phyloP scores from a whole-genome alignment of 116 monocot species.

The Posidonia oceanica region DNA sequence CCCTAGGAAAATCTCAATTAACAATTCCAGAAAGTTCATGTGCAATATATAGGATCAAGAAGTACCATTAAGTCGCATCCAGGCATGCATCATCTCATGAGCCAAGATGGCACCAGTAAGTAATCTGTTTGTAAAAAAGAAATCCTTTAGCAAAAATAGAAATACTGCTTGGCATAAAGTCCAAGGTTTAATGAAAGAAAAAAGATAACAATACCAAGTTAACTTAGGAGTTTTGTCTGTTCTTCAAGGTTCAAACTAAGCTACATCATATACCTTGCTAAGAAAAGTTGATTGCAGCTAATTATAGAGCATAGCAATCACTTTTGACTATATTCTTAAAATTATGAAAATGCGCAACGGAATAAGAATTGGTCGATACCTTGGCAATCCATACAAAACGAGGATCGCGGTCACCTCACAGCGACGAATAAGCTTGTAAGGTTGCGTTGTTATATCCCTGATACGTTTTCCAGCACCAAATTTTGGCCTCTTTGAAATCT shows the following conservation, averaged over 20 bases:
- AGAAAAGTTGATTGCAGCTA: too few relatives aligned
- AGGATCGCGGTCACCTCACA: constrained; percentile 82
- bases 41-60: not conserved
- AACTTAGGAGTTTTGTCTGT: too few relatives aligned
- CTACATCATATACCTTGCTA: too few relatives aligned
- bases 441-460: constrained; percentile 47
- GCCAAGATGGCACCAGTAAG: constrained; percentile 66
- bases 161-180: too few relatives aligned
- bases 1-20: too few relatives aligned
- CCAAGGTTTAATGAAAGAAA: too few relatives aligned
- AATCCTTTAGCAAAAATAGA: not conserved
- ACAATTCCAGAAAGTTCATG: not conserved
- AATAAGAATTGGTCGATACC: constrained; percentile 18
- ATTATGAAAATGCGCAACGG: not conserved
- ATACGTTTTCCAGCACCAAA: constrained; percentile 43
- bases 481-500: constrained; percentile 53
- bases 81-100: constrained; percentile 99
- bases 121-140: constrained; percentile 1
- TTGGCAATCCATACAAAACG: constrained; percentile 69
- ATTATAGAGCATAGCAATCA: too few relatives aligned
- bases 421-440: constrained; percentile 40
- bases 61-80: constrained; percentile 51
- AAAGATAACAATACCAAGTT: too few relatives aligned
- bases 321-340: too few relatives aligned
- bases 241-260: not conserved